Base-by-base conservation (phyloP, 2,329 filamentous ascomycete species). In the Cladosporium sp. region DNA sequence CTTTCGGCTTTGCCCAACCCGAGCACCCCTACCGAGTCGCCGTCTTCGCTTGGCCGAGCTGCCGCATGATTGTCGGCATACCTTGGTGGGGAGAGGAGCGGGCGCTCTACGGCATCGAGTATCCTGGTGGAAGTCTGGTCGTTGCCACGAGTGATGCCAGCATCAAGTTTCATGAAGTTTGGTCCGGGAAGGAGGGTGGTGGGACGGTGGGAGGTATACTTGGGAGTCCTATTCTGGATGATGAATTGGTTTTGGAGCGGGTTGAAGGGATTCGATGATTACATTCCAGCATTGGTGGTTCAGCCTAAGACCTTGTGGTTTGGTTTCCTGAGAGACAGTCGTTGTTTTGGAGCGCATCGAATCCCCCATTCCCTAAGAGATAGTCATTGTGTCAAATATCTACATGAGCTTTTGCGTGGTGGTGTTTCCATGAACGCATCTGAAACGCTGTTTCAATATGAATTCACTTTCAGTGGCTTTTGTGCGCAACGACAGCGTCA, bases 131-230 rank as follows among this genome's bases (percentile, higher is more conserved):
- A 0, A 95, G 90, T 65, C 85, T 99, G 58, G 87, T 96, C 15
- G 86, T 99, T 48, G 92, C 91, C 13, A 87, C 89, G 38, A 96
- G 90, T 64, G 91, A 97, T 69, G 85, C 89, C 65, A 95, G 83
- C 60, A 86, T 97, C 68, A 93, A 93, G 65, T 97, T 97, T 62
- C 90, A 97, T 68, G 91, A 97, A 71, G 83, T 99, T 9, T 97
- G 91, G 93, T 56, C 60, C 17, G 64, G 37, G 2, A 66, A 37
- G 4, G 41, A 40, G 20, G 42, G 47, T 8, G 36, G 36, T 15
- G 34, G 52, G 19, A 43, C 12, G 20, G 2, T 73, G 78, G 36
- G 76, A 73, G 58, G 79, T 20, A 19, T 40, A 9, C 29, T 48
- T 22, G 45, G 45, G 4, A 48, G 45, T 18, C 45, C 37, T 3